Base-by-base conservation (phyloP, 192 early-diverging fungal species). In the Coemansia sp. region DNA sequence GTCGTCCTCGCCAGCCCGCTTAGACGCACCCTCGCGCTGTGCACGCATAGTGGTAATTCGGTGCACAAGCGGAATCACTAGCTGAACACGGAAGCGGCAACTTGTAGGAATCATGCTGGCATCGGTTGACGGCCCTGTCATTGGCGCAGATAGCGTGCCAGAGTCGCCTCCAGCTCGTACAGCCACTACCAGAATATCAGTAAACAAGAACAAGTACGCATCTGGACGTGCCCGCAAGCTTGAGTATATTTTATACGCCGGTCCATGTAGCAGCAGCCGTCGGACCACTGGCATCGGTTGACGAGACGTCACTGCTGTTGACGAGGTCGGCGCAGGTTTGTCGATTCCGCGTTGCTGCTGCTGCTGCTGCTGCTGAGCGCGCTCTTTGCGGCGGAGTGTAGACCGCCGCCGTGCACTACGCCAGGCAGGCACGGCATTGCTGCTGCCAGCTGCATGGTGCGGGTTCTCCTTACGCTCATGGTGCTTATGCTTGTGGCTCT, bases 201-300 rank as follows among this genome's bases (percentile, higher is more conserved):
- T 64, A 40, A 80, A 72, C 53, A 80, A 60, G 28, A 80, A 72
- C 45, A 80, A 58, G 30, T 80, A 76, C 17, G 72, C 76, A 57
- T 76, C 69, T 3, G 69, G 45, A 40, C 66, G 72, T 20, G 69
- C 66, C 40, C 49, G 57, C 10, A 69, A 54, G 3, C 61, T 66
- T 37, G 76, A 64, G 40, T 63, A 67, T 26, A 80, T 76, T 15
- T 54, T 60, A 56, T 57, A 68, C 6, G 69, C 73, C 20, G 79
- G 66, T 1, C 79, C 79, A 38, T 80, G 79, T 5, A 80, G 56
- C 37, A 80, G 52, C 40, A 80, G 59, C 26, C 58, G 65, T 37
- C 73, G 67, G 10, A 26, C 53, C 5, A 14, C 23, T 16, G 48
- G 40, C 21, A 28, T 18, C 1, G 48, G 40, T 37, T 42, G 32